Percentiles rank a stretch among this genome's conserved stretches.
These are phyloP conservation scores for Vararia minispora DNA, from an alignment of 768 basidiomycete species.

Conservation along the genomic window DNA sequence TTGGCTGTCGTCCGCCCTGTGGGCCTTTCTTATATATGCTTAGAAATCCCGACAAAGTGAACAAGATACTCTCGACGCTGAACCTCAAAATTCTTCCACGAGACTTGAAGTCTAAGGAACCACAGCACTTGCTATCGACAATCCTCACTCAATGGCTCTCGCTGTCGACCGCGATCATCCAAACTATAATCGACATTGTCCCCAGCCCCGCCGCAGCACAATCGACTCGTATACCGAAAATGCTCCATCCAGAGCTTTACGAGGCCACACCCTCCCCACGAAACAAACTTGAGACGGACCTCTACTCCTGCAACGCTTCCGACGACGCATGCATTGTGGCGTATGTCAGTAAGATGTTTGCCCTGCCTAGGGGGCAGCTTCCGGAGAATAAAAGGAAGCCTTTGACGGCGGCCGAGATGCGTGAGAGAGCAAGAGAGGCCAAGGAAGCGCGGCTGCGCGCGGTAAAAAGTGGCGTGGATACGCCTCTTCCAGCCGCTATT, in stretches of 20 bases:
- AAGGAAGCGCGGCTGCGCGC: conserved; percentile 27
- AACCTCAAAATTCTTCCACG: conserved; percentile 76
- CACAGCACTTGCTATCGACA: conserved; percentile 67
- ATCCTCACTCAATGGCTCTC: conserved; percentile 97
- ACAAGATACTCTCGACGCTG: conserved; percentile 78
- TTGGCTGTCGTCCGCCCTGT: conserved; percentile 19
- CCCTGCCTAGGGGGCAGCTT: conserved; percentile 66
- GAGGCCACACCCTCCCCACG: conserved; percentile 49
- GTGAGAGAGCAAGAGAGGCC: conserved; percentile 46
- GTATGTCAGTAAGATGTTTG: conserved; percentile 99
- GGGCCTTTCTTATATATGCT: background rate
- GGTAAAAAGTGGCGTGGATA: conserved; percentile 5
- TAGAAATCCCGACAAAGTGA: conserved; percentile 83
- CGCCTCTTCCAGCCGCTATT: conserved; percentile 5
- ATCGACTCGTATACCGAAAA: conserved; percentile 73
- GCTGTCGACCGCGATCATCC: conserved; percentile 85
- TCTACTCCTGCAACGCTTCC: conserved; percentile 60
- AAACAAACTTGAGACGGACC: conserved; percentile 73
- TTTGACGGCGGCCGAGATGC: conserved; percentile 77
- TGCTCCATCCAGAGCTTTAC: conserved; percentile 76
- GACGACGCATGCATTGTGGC: conserved; percentile 57
- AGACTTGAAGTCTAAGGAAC: conserved; percentile 87
- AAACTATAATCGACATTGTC: conserved; percentile 86
- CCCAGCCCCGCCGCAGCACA: conserved; percentile 82
- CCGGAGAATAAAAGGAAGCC: conserved; percentile 77